These are phyloP conservation scores for Thuja plicata DNA, from an alignment of 83 land plant species.

Conservation along the genomic window DNA sequence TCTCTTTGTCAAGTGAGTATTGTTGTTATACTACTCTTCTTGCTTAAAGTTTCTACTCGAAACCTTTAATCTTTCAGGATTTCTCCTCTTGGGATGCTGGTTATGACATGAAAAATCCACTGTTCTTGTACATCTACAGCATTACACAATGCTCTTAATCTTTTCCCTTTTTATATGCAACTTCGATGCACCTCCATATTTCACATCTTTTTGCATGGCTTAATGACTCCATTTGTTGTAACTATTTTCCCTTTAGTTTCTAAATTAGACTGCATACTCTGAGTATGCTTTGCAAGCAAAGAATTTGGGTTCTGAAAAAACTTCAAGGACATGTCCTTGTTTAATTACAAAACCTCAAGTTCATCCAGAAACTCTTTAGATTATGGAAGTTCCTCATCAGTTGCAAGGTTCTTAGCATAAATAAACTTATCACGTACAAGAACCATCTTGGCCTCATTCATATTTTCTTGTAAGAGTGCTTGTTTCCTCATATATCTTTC, in stretches of 20 bases:
- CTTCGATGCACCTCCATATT: too few species aligned
- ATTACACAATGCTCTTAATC: too few species aligned
- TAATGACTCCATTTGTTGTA: conserved; percentile 48
- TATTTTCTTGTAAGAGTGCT: conserved; percentile 45
- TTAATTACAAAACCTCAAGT: conserved; percentile 64
- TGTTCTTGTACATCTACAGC: too few species aligned
- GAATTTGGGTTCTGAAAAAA: conserved; percentile 74
- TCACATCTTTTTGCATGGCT: conserved; percentile 17
- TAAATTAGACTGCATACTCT: conserved; percentile 27
- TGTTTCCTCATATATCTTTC: conserved; percentile 18
- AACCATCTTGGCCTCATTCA: conserved; percentile 55
- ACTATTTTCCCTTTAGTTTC: conserved; percentile 41
- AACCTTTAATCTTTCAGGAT: too few species aligned
- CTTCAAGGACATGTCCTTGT: conserved; percentile 59
- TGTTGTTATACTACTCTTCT: too few species aligned
- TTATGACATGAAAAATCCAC: too few species aligned
- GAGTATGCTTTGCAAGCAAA: conserved; percentile 34
- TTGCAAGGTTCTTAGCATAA: conserved; percentile 15
- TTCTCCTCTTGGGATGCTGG: too few species aligned
- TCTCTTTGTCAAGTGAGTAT: too few species aligned
- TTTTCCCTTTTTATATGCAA: too few species aligned
- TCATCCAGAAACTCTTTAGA: conserved; percentile 70
- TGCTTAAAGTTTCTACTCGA: too few species aligned
- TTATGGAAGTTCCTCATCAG: conserved; percentile 23
- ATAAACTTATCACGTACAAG: conserved; percentile 19